Percentiles rank a stretch among this genome's conserved stretches.
Evolutionary conservation across 139 green algal species (phyloP).

Genomic region (Picochlorum sp.): DNA sequence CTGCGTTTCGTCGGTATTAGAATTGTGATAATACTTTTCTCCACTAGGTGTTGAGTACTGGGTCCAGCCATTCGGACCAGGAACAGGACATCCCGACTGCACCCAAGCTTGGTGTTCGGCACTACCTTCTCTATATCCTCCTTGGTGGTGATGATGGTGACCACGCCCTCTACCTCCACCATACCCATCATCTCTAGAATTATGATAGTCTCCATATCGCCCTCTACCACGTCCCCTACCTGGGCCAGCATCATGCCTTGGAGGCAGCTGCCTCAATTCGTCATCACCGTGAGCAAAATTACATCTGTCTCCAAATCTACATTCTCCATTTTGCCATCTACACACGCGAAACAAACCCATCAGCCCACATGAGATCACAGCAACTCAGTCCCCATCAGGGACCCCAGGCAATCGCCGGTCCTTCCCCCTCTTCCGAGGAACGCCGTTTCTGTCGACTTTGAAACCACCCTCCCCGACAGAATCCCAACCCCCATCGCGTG

Average conservation of each 20-base stretch:
- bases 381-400: not conserved
- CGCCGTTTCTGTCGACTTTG: too few species aligned
- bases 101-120: conserved; percentile 43
- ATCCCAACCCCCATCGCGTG: too few species aligned
- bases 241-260: conserved; percentile 8
- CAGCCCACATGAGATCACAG: not conserved
- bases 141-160: not conserved
- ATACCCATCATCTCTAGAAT: not conserved
- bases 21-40: conserved; percentile 68
- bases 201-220: not conserved
- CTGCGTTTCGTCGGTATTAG: conserved; percentile 33
- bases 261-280: conserved; percentile 65
- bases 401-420: not conserved
- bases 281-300: conserved; percentile 93
- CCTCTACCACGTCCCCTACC: conserved; percentile 6
- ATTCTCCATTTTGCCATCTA: conserved; percentile 78
- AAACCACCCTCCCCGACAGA: not conserved
- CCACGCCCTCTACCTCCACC: not conserved
- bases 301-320: conserved; percentile 83
- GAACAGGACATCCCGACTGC: conserved; percentile 42
- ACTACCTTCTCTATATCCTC: not conserved
- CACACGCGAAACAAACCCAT: not conserved
- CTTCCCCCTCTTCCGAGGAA: too few species aligned
- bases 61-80: conserved; percentile 63
- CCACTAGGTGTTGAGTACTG: conserved; percentile 53